Evolutionary conservation across 345 rosid genomes (phyloP).

Genomic region (Triadica sebifera): DNA sequence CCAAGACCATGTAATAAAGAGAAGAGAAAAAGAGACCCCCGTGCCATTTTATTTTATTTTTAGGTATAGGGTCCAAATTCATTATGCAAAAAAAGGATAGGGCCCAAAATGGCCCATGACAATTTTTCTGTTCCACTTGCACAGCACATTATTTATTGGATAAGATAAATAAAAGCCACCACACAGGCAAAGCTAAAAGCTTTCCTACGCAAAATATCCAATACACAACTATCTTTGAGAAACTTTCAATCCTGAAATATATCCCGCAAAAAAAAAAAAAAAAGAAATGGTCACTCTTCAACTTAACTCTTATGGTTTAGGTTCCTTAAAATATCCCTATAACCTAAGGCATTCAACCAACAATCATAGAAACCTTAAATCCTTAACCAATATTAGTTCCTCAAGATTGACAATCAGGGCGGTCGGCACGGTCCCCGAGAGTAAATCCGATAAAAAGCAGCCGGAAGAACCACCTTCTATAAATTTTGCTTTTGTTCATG

Average conservation of each 20-base stretch:
- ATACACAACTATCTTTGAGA: neutral
- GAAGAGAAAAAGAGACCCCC: too few species aligned
- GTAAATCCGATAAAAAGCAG: constrained; percentile 31
- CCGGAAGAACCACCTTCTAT: constrained; percentile 57
- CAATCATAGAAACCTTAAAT: constrained; percentile 20
- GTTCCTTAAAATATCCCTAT: constrained; percentile 34
- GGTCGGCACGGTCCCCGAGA: constrained; percentile 45
- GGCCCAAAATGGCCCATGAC: neutral
- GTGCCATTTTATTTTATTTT: too few species aligned
- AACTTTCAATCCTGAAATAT: neutral
- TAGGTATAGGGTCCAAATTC: neutral
- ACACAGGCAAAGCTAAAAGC: neutral
- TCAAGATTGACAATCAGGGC: constrained; percentile 39
- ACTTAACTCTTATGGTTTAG: constrained; percentile 44
- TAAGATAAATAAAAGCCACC: constrained; percentile 20
- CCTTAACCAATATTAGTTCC: constrained; percentile 23
- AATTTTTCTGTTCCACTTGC: neutral
- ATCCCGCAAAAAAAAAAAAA: constrained; percentile 11
- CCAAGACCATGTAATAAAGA: too few species aligned
- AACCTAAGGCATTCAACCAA: constrained; percentile 22
- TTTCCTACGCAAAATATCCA: neutral
- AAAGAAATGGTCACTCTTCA: constrained; percentile 58
- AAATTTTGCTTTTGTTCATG: constrained; percentile 79
- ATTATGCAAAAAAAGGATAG: neutral
- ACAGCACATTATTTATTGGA: neutral